A percentile compares a stretch with the other conserved stretches of the same genome.
phyloP scores from a whole-genome alignment of 306 rosid genomes.

The Vicia sativa region DNA sequence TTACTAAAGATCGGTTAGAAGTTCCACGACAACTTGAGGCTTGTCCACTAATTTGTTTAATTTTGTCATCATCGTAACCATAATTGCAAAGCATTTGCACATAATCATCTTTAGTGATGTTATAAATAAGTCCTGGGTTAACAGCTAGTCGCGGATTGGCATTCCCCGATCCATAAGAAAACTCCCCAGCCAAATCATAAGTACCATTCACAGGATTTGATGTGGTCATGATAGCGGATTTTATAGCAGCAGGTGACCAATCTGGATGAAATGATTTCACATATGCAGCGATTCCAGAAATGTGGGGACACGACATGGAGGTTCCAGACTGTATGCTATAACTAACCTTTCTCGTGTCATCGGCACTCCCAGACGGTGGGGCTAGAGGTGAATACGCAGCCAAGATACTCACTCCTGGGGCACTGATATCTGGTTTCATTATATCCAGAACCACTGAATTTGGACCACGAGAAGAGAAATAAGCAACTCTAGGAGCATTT shows the following conservation, averaged over 20 bases:
- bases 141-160: neutral
- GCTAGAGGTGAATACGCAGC: neutral
- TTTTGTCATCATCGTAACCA: neutral
- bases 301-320: constrained; percentile 24
- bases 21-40: neutral
- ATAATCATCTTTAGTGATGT: constrained; percentile 1
- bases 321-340: constrained; percentile 3
- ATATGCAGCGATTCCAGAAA: constrained; percentile 13
- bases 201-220: neutral
- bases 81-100: constrained; percentile 9
- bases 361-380: accelerated
- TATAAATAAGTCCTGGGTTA: constrained; percentile 25
- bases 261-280: constrained; percentile 13
- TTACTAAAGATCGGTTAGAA: neutral
- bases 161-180: constrained; percentile 16
- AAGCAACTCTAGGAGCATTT: neutral
- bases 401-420: constrained; percentile 16
- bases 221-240: neutral
- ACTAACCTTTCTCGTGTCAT: neutral
- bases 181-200: neutral
- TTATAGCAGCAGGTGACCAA: neutral
- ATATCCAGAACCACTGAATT: neutral
- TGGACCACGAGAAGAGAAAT: constrained; percentile 17
- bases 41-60: neutral
- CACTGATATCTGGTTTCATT: constrained; percentile 26